Conservation (phyloP, 2,329 filamentous ascomycete genomes). For the Aspergillus proliferans region DNA sequence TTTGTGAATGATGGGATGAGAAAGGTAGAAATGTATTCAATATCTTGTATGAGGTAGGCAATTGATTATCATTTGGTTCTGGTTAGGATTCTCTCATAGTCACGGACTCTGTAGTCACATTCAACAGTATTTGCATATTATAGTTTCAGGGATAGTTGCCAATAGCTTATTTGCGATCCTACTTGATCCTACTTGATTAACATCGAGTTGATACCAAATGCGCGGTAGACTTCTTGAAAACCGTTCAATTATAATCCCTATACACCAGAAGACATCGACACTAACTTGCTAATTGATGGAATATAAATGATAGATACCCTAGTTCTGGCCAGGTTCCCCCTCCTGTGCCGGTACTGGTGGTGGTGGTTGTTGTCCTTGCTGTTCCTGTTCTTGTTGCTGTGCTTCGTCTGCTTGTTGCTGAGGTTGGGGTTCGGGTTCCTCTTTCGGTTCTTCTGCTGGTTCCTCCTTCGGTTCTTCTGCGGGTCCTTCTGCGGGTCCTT, state of each 20-base stretch:
- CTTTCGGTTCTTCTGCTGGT: background rate
- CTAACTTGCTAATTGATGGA: too few relatives aligned
- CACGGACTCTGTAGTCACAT: too few relatives aligned
- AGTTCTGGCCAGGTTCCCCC: conserved; percentile 1
- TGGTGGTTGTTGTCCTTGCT: background rate
- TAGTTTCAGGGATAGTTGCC: too few relatives aligned
- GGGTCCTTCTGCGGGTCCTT: background rate
- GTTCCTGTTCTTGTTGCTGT: background rate
- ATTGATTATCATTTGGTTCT: too few relatives aligned
- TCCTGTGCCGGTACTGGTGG: background rate
- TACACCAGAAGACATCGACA: too few relatives aligned
- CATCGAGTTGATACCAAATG: background rate
- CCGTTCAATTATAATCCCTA: background rate
- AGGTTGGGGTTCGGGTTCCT: background rate
- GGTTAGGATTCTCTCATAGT: too few relatives aligned
- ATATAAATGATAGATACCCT: background rate
- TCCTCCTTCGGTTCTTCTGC: background rate
- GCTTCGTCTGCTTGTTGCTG: conserved; percentile 1
- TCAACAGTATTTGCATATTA: too few relatives aligned
- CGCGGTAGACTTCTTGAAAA: background rate
- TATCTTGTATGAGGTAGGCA: too few relatives aligned
- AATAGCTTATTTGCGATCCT: too few relatives aligned
- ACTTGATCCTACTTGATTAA: background rate
- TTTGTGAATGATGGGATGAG: background rate
- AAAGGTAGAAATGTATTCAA: too few relatives aligned